Percentiles rank a stretch among this genome's conserved stretches.
Evolutionary conservation across 2,329 filamentous ascomycete species (phyloP).

Genomic region (Fusarium denticulatum): DNA sequence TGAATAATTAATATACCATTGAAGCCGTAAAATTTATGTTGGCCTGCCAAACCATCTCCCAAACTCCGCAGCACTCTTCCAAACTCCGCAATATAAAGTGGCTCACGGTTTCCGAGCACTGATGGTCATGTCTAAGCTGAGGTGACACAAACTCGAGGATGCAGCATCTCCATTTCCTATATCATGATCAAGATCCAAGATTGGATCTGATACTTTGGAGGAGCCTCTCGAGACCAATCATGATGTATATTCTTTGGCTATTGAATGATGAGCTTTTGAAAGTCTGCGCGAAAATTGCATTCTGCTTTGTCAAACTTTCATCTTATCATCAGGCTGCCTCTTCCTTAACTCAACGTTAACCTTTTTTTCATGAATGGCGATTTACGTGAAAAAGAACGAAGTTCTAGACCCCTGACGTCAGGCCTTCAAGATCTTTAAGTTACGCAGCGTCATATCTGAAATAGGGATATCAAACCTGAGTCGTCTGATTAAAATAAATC

Average conservation of each 20-base stretch:
- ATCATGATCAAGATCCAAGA: not conserved
- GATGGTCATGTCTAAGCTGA: not conserved
- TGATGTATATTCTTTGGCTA: not conserved
- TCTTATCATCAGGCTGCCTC: not conserved
- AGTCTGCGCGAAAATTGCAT: not conserved
- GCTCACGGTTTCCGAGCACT: not conserved
- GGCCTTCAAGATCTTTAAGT: not conserved
- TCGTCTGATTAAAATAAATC: slow-evolving; percentile 8
- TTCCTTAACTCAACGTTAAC: not conserved
- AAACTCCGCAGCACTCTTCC: slow-evolving; percentile 26
- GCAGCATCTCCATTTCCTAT: not conserved
- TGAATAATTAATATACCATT: not conserved
- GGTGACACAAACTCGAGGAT: not conserved
- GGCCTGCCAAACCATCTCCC: not conserved
- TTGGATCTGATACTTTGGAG: not conserved
- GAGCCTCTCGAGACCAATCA: not conserved
- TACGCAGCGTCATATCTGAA: not conserved
- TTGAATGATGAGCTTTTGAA: not conserved
- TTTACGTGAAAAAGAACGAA: not conserved
- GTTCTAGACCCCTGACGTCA: not conserved
- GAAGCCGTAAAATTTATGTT: not conserved
- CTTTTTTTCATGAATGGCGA: not conserved
- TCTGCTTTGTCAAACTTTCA: not conserved
- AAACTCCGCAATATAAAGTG: slow-evolving; percentile 28
- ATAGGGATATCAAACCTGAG: not conserved